Evolutionary conservation across 2,329 filamentous ascomycete genomes (phyloP), one percentile per base, ranked within the genome.

Genomic region (Exophiala bonariae): DNA sequence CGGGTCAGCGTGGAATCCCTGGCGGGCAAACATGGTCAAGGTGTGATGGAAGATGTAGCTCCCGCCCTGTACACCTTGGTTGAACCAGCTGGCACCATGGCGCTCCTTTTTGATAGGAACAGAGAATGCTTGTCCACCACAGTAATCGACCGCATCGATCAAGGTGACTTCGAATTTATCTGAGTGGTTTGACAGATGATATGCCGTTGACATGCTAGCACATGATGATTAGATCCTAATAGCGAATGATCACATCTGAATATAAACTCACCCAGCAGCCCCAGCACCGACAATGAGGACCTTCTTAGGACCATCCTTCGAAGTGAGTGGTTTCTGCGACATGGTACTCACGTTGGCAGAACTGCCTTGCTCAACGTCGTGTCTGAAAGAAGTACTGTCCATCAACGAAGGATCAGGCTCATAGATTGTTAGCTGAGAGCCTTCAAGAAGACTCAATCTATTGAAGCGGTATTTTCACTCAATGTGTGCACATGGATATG

Each of bases 81-180:
- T 83, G 44, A 83, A 66, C 79, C 77, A 82, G 56, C 69, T 72
- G 18, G 80, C 79, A 7, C 80, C 79, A 61, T 81, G 73, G 50
- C 74, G 74, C 41, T 75, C 64, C 47, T 78, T 74, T 61, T 83
- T 75, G 16, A 83, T 58, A 2, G 74, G 66, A 30, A 82, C 77
- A 1, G 79, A 80, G 52, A 78, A 81, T 1, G 80, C 80, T 59
- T 82, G 79, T 3, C 80, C 80, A 44, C 80, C 80, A 45, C 81
- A 80, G 35, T 82, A 78, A 37, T 77, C 67, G 9, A 76, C 76
- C 59, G 72, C 67, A 50, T 85, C 82, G 17, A 86, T 69, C 11
- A 88, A 58, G 0, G 82, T 86, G 10, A 87, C 74, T 34, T 81
- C 76, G 67, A 84, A 87, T 53, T 77, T 78, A 30, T 85, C 77